These are phyloP conservation scores for Apiospora hydei DNA, from an alignment of 2,329 filamentous ascomycete genomes.

Conservation along the genomic window DNA sequence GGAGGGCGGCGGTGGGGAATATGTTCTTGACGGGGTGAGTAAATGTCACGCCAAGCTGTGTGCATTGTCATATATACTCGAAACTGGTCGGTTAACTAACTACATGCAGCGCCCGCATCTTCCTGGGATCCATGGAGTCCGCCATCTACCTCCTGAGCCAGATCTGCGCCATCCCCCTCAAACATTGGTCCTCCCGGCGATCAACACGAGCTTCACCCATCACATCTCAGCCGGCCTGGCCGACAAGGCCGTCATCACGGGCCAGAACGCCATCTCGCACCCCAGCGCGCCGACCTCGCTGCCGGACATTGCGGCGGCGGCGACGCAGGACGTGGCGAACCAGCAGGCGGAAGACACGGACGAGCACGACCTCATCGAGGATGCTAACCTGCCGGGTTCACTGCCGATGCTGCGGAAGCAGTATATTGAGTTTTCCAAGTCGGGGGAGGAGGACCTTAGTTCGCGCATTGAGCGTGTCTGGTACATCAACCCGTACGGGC, in stretches of 20 bases:
- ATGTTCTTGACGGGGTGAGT: constrained; percentile 76
- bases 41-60: background rate
- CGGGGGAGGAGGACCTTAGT: constrained; percentile 75
- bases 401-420: constrained; percentile 80
- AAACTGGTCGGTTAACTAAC: background rate
- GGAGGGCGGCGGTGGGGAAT: constrained; percentile 78
- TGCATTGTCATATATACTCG: background rate
- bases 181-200: constrained; percentile 83
- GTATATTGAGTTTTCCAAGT: constrained; percentile 84
- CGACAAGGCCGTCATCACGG: constrained; percentile 81
- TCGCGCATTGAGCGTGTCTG: constrained; percentile 82
- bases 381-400: constrained; percentile 82
- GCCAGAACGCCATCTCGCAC: constrained; percentile 92
- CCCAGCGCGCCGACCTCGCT: constrained; percentile 71
- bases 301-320: constrained; percentile 38
- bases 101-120: constrained; percentile 70
- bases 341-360: constrained; percentile 56
- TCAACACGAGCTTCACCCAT: constrained; percentile 94
- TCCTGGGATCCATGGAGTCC: constrained; percentile 90
- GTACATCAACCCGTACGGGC: constrained; percentile 99
- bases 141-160: constrained; percentile 89
- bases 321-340: constrained; percentile 2
- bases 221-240: constrained; percentile 87
- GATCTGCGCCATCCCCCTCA: constrained; percentile 84
- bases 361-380: constrained; percentile 73